phyloP scores from a whole-genome alignment of 257 asterid genomes.

The Phtheirospermum japonicum region DNA sequence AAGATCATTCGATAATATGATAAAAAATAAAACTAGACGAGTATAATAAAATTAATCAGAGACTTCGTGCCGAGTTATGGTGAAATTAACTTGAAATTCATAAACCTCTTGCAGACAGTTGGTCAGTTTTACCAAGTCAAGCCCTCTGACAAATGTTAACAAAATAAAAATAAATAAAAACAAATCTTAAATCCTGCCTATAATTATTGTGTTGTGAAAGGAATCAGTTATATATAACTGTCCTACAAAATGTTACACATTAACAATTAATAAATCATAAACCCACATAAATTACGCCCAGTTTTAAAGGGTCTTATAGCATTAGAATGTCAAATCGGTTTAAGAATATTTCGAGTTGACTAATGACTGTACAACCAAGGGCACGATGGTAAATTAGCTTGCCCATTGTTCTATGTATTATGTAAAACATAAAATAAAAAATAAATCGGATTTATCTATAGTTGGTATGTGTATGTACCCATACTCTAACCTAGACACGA shows the following conservation, averaged over 20 bases:
- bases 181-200: neutral
- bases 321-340: neutral
- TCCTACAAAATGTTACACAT: neutral
- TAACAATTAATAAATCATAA: neutral
- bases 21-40: neutral
- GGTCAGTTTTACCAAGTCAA: constrained; percentile 5
- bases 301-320: no score
- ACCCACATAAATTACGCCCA: neutral
- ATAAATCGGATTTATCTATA: no score
- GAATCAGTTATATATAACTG: neutral
- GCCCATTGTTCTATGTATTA: no score
- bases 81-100: neutral
- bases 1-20: neutral
- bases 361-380: neutral
- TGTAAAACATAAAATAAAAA: no score
- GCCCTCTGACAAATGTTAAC: no score
- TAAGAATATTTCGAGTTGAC: no score
- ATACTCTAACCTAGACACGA: no score
- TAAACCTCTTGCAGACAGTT: constrained; percentile 8
- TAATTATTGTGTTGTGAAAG: neutral
- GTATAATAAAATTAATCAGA: neutral
- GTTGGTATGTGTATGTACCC: no score
- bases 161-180: no score
- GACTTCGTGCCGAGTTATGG: constrained; percentile 16
- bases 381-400: no score